Conservation (phyloP, 768 basidiomycete genomes). For the Dictyophora rubrovolvata region DNA sequence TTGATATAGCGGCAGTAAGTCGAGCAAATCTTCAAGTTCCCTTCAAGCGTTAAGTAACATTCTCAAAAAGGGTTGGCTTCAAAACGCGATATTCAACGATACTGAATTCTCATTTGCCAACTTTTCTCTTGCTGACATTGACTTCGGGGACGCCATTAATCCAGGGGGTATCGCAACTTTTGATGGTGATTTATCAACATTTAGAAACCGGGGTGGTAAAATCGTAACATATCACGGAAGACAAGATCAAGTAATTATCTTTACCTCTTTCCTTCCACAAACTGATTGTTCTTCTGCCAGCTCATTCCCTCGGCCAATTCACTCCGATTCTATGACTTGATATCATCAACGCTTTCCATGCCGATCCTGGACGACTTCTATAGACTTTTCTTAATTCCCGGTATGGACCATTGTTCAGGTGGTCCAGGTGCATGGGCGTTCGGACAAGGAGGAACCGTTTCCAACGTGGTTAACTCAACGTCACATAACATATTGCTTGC, state of each 20-base stretch:
- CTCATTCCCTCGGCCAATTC: conserved; percentile 22
- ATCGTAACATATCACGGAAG: conserved; percentile 19
- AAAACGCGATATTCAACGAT: conserved; percentile 12
- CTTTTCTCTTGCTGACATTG: conserved; percentile 13
- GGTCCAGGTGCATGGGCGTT: conserved; percentile 21
- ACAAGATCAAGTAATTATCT: conserved; percentile 2
- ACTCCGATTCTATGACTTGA: conserved; percentile 16
- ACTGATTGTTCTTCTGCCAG: conserved; percentile 9
- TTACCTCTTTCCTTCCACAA: not conserved
- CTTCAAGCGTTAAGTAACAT: conserved; percentile 3
- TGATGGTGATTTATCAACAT: conserved; percentile 14
- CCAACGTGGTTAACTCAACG: conserved; percentile 11
- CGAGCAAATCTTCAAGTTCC: not conserved
- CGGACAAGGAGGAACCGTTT: conserved; percentile 12
- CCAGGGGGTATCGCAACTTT: conserved; percentile 13
- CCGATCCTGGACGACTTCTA: conserved; percentile 22
- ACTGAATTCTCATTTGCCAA: conserved; percentile 14
- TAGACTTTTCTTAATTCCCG: conserved; percentile 23
- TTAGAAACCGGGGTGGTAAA: conserved; percentile 18
- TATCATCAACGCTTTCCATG: conserved; percentile 14
- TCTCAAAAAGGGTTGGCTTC: not conserved
- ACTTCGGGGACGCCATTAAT: conserved; percentile 13
- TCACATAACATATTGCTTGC: conserved; percentile 21
- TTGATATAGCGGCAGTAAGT: conserved; percentile 6
- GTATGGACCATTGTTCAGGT: conserved; percentile 24